Percentiles rank a stretch among this genome's conserved stretches.
phyloP scores from a whole-genome alignment of 2,329 filamentous ascomycete species.

The Huntiella decipiens region DNA sequence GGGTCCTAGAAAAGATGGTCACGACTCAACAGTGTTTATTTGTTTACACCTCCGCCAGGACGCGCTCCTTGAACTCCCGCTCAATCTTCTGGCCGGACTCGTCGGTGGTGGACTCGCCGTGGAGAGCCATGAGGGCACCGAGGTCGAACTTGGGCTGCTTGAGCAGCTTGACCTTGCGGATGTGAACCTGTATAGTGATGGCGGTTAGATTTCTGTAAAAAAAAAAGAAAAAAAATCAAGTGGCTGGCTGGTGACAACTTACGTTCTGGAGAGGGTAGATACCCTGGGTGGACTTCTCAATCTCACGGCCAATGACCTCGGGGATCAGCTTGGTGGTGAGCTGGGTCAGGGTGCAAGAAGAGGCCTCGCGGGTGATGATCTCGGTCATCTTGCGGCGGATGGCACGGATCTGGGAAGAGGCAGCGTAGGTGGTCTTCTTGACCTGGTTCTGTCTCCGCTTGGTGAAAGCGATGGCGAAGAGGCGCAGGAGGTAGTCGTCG shows the following conservation, averaged over 20 bases:
- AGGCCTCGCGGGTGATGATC: constrained; percentile 93
- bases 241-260: constrained; percentile 20
- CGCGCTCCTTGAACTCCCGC: constrained; percentile 97
- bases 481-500: constrained; percentile 96
- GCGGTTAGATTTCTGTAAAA: constrained; percentile 12
- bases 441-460: constrained; percentile 99
- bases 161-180: constrained; percentile 99
- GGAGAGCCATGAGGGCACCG: constrained; percentile 83
- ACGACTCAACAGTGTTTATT: constrained; percentile 12
- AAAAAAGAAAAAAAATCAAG: too few relatives aligned
- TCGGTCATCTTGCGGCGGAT: constrained; percentile 99
- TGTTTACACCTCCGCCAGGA: constrained; percentile 80
- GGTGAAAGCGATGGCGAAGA: constrained; percentile 98
- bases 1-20: constrained; percentile 8
- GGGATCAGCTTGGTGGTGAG: constrained; percentile 97
- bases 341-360: constrained; percentile 85
- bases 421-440: constrained; percentile 99
- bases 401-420: constrained; percentile 87
- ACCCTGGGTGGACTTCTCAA: constrained; percentile 97
- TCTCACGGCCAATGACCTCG: constrained; percentile 98
- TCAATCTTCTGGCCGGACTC: constrained; percentile 98
- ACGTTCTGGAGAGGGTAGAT: constrained; percentile 99
- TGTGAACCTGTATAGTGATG: constrained; percentile 60
- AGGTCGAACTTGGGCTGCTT: constrained; percentile 99
- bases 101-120: constrained; percentile 91